Conservation (phyloP, 2,329 filamentous ascomycete species). For the Pestalotiopsis sp. region DNA sequence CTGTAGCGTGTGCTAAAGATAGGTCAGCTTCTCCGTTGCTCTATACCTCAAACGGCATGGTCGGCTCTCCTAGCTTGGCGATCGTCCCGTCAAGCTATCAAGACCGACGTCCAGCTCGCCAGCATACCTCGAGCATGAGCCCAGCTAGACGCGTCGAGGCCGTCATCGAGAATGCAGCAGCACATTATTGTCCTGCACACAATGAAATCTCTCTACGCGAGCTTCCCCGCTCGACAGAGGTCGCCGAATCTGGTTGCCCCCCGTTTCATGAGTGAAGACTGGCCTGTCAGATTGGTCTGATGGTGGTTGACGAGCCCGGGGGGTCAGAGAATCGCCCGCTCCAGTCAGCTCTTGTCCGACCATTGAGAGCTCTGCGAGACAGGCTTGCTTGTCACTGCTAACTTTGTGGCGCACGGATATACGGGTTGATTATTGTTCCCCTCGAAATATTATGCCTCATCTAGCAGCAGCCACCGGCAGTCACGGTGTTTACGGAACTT, state of each 20-base stretch:
- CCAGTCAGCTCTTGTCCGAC: not conserved
- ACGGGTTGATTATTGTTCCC: not conserved
- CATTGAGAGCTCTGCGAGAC: not conserved
- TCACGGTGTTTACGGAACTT: not conserved
- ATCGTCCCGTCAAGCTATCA: conserved; percentile 2
- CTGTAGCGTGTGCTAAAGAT: conserved; percentile 12
- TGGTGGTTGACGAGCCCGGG: not conserved
- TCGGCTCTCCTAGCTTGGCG: not conserved
- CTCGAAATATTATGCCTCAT: not conserved
- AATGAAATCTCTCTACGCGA: not conserved
- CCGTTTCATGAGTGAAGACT: not conserved
- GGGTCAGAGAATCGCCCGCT: not conserved
- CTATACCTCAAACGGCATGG: not conserved
- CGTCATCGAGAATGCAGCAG: not conserved
- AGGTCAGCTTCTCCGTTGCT: conserved; percentile 6
- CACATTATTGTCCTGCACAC: not conserved
- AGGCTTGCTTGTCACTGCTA: not conserved
- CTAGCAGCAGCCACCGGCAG: not conserved
- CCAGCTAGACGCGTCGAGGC: not conserved
- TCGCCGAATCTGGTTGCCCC: not conserved
- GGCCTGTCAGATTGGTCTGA: not conserved
- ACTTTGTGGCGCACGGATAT: not conserved
- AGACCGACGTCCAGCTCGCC: not conserved
- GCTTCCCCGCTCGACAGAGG: not conserved
- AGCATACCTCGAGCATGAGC: not conserved